Conservation (phyloP, 106 monocot genomes). For the Dendrobium huoshanense region DNA sequence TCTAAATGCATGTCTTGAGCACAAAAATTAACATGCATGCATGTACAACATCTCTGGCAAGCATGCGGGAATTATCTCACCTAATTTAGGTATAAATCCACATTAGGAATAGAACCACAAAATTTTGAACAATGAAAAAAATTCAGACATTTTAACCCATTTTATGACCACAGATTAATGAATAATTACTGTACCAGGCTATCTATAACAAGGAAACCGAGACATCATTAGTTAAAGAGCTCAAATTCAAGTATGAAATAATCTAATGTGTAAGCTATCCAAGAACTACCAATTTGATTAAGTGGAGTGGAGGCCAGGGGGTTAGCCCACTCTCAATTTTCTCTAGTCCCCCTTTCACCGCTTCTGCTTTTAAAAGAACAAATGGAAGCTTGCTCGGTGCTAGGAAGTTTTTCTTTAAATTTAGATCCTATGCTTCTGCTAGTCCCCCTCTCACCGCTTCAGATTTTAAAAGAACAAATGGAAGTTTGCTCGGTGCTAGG, state of each 20-base stretch:
- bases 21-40: neutral
- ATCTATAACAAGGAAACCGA: neutral
- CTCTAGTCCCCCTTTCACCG: neutral
- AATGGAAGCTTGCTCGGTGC: neutral
- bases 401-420: neutral
- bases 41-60: neutral
- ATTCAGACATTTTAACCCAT: neutral
- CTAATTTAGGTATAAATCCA: neutral
- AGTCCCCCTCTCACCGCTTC: too few relatives aligned
- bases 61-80: neutral
- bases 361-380: neutral
- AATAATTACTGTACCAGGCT: neutral
- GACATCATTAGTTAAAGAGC: neutral
- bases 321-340: neutral
- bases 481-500: neutral
- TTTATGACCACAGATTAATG: neutral
- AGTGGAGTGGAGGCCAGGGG: neutral
- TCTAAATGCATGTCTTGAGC: neutral
- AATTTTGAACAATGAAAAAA: neutral
- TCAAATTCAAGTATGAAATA: neutral
- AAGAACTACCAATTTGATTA: conserved; percentile 1
- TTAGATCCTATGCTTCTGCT: neutral
- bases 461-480: neutral
- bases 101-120: neutral
- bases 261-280: neutral